These are phyloP conservation scores for Pseudogymnoascus sp. DNA, from an alignment of 2,329 filamentous ascomycete genomes.

Conservation along the genomic window DNA sequence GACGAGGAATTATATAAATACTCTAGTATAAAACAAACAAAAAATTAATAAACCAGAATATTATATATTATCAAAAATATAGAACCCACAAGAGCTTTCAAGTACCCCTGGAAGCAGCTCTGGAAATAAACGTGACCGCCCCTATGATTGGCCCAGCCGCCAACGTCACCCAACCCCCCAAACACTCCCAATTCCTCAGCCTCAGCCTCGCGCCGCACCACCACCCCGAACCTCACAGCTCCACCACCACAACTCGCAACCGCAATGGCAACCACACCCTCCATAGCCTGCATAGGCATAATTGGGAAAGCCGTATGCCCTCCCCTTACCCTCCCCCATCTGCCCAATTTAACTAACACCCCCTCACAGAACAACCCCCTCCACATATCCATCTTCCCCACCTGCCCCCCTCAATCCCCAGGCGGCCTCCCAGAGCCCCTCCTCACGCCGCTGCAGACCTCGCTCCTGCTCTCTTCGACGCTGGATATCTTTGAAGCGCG, in stretches of 20 bases:
- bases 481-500: slow-evolving; percentile 92
- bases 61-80: no score
- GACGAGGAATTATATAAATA: background rate
- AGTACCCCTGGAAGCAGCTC: background rate
- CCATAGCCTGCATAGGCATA: slow-evolving; percentile 86
- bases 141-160: background rate
- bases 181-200: background rate
- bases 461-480: slow-evolving; percentile 80
- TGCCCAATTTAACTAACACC: slow-evolving; percentile 1
- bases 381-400: slow-evolving; percentile 81
- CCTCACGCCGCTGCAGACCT: slow-evolving; percentile 77
- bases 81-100: no score
- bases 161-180: background rate
- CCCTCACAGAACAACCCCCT: slow-evolving; percentile 81
- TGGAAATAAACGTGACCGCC: background rate
- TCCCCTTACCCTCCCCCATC: background rate
- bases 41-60: background rate
- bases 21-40: background rate
- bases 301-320: slow-evolving; percentile 77
- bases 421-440: slow-evolving; percentile 41
- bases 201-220: background rate
- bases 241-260: slow-evolving; percentile 13
- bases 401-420: slow-evolving; percentile 34
- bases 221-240: slow-evolving; percentile 7
- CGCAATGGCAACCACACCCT: slow-evolving; percentile 60